Percentiles rank a stretch among this genome's conserved stretches.
phyloP scores from a whole-genome alignment of 768 basidiomycete genomes.

The Boletus eberwhitei region DNA sequence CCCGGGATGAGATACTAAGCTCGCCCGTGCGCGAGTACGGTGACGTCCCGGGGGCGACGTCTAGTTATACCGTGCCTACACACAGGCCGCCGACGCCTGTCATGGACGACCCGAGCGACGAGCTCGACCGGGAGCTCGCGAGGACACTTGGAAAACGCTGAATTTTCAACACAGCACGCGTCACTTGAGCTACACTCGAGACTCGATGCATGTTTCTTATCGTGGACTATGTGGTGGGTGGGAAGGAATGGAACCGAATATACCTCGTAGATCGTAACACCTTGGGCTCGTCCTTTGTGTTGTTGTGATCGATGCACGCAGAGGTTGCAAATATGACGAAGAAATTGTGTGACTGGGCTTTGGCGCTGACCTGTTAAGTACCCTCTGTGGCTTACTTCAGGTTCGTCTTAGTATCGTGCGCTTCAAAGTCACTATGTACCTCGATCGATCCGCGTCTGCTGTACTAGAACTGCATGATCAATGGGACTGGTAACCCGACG shows the following conservation, averaged over 20 bases:
- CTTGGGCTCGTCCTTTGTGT: background rate
- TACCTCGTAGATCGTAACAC: background rate
- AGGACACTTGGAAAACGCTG: constrained; percentile 50
- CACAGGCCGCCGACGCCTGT: constrained; percentile 61
- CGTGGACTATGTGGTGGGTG: background rate
- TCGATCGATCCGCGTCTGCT: too few relatives aligned
- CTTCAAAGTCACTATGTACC: too few relatives aligned
- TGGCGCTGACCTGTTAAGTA: too few relatives aligned
- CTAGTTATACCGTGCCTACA: constrained; percentile 52
- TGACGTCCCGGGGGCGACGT: constrained; percentile 64
- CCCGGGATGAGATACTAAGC: constrained; percentile 75
- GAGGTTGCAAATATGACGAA: background rate
- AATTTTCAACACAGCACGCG: background rate
- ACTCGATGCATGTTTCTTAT: background rate
- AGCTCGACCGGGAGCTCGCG: constrained; percentile 83
- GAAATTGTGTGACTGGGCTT: too few relatives aligned
- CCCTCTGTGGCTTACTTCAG: too few relatives aligned
- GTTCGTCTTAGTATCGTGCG: too few relatives aligned
- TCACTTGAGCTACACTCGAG: background rate
- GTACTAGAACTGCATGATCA: too few relatives aligned
- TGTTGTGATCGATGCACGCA: background rate
- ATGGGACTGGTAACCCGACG: too few relatives aligned
- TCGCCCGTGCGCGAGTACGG: constrained; percentile 67
- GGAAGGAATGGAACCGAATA: background rate
- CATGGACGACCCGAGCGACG: constrained; percentile 82